phyloP scores from a whole-genome alignment of 345 rosid genomes.

The Pistacia integerrima region DNA sequence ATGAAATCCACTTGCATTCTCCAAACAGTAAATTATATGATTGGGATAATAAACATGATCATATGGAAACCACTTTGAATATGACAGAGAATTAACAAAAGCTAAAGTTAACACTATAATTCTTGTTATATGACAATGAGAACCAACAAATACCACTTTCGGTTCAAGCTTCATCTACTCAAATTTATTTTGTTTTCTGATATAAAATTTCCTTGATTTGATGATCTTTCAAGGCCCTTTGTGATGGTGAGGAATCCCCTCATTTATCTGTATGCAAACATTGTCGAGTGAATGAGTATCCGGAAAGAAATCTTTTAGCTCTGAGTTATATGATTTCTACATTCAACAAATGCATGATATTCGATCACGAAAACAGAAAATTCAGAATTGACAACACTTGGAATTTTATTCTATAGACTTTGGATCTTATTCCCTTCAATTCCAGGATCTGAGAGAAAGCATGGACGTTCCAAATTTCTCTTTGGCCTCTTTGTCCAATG shows the following conservation, averaged over 20 bases:
- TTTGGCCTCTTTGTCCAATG: conserved; percentile 50
- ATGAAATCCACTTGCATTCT: not conserved
- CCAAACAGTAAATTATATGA: not conserved
- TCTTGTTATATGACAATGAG: not conserved
- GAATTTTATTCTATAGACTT: not conserved
- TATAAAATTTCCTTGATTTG: not conserved
- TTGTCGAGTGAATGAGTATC: conserved; percentile 13
- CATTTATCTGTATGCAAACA: conserved; percentile 6
- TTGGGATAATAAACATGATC: not conserved
- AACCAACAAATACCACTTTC: not conserved
- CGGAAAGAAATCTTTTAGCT: not conserved
- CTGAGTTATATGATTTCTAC: not conserved
- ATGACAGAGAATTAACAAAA: not conserved
- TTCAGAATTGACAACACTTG: conserved; percentile 14
- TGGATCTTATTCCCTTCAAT: conserved; percentile 19
- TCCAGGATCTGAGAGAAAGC: conserved; percentile 37
- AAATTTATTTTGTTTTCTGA: not conserved
- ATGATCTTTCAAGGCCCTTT: conserved; percentile 22
- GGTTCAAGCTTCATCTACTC: not conserved
- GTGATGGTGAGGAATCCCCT: conserved; percentile 31
- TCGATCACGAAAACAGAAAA: not conserved
- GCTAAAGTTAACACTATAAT: not conserved
- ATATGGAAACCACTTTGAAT: too few relatives aligned
- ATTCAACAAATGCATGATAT: not conserved
- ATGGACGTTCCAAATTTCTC: conserved; percentile 47